These are phyloP conservation scores for Candida ascalaphidarum DNA, from an alignment of 805 yeast genomes.

Conservation along the genomic window DNA sequence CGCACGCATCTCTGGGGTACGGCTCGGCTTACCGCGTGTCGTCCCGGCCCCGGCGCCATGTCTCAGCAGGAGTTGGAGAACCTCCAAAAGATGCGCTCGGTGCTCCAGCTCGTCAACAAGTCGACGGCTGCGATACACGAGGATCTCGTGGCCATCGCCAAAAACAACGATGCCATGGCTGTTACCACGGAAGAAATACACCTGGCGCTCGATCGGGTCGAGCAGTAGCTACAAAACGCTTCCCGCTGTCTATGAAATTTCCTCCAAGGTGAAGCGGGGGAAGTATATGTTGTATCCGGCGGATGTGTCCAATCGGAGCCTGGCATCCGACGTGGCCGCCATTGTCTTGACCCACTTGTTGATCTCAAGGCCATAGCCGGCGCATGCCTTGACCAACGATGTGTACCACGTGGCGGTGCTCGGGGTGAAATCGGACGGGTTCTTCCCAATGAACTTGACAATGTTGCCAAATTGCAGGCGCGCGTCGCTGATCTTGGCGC, in stretches of 20 bases:
- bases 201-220: background rate
- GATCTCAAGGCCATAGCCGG: slow-evolving; percentile 8
- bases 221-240: background rate
- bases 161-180: background rate
- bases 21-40: no score
- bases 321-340: background rate
- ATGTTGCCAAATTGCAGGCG: no score
- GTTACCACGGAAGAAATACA: background rate
- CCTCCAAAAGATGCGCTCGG: slow-evolving; percentile 20
- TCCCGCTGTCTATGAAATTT: no score
- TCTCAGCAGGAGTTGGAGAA: no score
- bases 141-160: slow-evolving; percentile 4
- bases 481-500: no score
- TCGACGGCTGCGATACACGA: slow-evolving; percentile 18
- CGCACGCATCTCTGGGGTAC: no score
- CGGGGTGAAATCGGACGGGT: no score
- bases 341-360: slow-evolving; percentile 4
- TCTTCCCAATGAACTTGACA: no score
- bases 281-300: slow-evolving; percentile 16
- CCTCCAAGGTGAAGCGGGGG: slow-evolving; percentile 9
- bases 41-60: no score
- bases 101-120: slow-evolving; percentile 19
- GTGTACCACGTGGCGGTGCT: slow-evolving; percentile 9
- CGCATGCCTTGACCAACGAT: slow-evolving; percentile 8
- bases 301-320: slow-evolving; percentile 2